phyloP scores from a whole-genome alignment of 1,284 basidiomycete genomes.

The Leccinum angustisporum region DNA sequence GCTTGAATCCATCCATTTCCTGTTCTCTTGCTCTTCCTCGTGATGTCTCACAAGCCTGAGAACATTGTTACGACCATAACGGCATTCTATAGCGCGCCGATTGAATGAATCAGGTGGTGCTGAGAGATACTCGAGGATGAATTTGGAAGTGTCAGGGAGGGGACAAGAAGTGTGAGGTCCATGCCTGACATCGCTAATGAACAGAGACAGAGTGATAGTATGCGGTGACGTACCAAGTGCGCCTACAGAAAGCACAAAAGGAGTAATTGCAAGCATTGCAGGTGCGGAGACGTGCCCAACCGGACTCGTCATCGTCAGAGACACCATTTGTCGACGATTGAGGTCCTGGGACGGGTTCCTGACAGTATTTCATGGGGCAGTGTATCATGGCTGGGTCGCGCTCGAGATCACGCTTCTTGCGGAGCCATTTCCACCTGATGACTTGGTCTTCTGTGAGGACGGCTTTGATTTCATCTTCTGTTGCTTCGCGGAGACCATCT shows the following conservation, averaged over 20 bases:
- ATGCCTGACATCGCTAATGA: slow-evolving; percentile 50
- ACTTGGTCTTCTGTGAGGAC: slow-evolving; percentile 63
- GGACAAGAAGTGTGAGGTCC: slow-evolving; percentile 68
- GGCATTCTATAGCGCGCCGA: slow-evolving; percentile 52
- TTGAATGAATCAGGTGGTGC: slow-evolving; percentile 48
- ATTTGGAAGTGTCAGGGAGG: slow-evolving; percentile 56
- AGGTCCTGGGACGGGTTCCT: slow-evolving; percentile 62
- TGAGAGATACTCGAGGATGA: slow-evolving; percentile 63
- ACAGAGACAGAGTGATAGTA: not conserved
- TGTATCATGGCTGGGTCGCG: slow-evolving; percentile 73
- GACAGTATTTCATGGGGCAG: slow-evolving; percentile 74
- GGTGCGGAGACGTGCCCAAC: slow-evolving; percentile 67
- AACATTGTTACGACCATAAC: slow-evolving; percentile 61
- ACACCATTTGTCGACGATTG: slow-evolving; percentile 37
- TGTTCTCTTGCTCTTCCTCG: slow-evolving; percentile 67
- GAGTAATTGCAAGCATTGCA: slow-evolving; percentile 66
- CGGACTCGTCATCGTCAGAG: slow-evolving; percentile 48
- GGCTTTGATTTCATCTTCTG: slow-evolving; percentile 69
- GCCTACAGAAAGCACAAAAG: slow-evolving; percentile 73
- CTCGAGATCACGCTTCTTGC: slow-evolving; percentile 66
- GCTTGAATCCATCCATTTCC: slow-evolving; percentile 59
- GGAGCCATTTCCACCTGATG: slow-evolving; percentile 71
- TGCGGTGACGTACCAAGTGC: slow-evolving; percentile 57
- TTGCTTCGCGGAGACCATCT: slow-evolving; percentile 45
- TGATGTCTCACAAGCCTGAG: slow-evolving; percentile 55